Conservation (phyloP, 2,329 filamentous ascomycete species). For the Beauveria brongniartii region DNA sequence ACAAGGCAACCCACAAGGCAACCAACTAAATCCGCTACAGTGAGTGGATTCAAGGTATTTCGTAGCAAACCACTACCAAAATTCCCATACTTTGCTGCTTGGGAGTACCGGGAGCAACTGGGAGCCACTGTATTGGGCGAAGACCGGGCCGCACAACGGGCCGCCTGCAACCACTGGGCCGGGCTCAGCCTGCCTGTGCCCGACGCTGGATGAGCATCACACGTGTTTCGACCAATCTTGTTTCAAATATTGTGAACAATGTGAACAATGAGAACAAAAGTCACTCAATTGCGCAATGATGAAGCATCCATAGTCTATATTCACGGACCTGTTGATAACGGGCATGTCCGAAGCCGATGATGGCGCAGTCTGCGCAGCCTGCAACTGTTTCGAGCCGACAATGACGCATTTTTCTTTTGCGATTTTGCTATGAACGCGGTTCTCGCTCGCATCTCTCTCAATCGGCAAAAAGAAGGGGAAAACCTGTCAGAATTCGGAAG, state of each 20-base stretch:
- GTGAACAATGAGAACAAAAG: neutral
- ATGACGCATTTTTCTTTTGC: neutral
- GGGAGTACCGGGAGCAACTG: too few relatives aligned
- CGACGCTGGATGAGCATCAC: neutral
- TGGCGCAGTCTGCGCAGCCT: conserved; percentile 5
- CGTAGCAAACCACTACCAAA: too few relatives aligned
- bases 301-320: neutral
- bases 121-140: neutral
- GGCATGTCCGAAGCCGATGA: neutral
- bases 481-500: neutral
- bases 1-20: neutral
- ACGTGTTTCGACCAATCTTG: neutral
- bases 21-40: too few relatives aligned
- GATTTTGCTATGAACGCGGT: neutral
- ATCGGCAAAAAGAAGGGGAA: neutral
- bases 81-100: too few relatives aligned
- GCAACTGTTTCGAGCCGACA: neutral
- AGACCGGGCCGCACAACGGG: conserved; percentile 4
- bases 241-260: neutral
- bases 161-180: conserved; percentile 3
- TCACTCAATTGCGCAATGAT: neutral
- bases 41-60: too few relatives aligned
- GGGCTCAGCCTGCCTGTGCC: conserved; percentile 1
- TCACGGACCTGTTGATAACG: neutral
- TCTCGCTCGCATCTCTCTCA: neutral